phyloP scores from a whole-genome alignment of 2,329 filamentous ascomycete genomes.

The Aspergillus quadricinctus region DNA sequence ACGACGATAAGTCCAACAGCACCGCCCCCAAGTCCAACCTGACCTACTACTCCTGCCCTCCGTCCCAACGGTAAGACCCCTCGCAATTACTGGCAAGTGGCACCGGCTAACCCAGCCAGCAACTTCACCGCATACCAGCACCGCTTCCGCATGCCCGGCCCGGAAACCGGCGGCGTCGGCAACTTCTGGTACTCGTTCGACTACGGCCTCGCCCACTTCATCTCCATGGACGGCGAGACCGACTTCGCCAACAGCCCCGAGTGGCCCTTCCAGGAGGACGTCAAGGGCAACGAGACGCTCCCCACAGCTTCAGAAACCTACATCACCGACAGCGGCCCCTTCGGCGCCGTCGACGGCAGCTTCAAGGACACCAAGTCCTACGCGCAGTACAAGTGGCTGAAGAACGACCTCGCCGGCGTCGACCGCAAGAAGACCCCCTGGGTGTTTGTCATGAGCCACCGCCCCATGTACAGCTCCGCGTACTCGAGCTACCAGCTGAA shows the following conservation, averaged over 20 bases:
- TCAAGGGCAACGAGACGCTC: conserved; percentile 38
- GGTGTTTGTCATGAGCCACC: conserved; percentile 48
- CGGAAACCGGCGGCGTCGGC: conserved; percentile 45
- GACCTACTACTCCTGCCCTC: conserved; percentile 51
- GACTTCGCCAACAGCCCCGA: conserved; percentile 48
- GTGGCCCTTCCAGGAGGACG: conserved; percentile 43
- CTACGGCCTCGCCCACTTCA: conserved; percentile 51
- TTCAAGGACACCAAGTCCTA: conserved; percentile 42
- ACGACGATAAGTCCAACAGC: conserved; percentile 41
- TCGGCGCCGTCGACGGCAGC: conserved; percentile 41
- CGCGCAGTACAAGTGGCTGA: conserved; percentile 47
- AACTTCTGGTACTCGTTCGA: conserved; percentile 56
- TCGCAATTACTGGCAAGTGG: too few species aligned
- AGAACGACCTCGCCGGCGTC: conserved; percentile 42
- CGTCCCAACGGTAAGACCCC: conserved; percentile 41
- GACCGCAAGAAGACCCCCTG: conserved; percentile 48
- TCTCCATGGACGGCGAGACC: conserved; percentile 47
- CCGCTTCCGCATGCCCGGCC: conserved; percentile 50
- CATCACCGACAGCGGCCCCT: conserved; percentile 48
- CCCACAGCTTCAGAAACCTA: conserved; percentile 43
- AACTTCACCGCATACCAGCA: conserved; percentile 51
- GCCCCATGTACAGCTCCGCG: conserved; percentile 47
- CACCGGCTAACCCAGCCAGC: conserved; percentile 15
- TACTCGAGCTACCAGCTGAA: conserved; percentile 43
- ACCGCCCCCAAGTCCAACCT: conserved; percentile 36